Evolutionary conservation across 768 basidiomycete species (phyloP).

Genomic region (Lentinula raphanica): DNA sequence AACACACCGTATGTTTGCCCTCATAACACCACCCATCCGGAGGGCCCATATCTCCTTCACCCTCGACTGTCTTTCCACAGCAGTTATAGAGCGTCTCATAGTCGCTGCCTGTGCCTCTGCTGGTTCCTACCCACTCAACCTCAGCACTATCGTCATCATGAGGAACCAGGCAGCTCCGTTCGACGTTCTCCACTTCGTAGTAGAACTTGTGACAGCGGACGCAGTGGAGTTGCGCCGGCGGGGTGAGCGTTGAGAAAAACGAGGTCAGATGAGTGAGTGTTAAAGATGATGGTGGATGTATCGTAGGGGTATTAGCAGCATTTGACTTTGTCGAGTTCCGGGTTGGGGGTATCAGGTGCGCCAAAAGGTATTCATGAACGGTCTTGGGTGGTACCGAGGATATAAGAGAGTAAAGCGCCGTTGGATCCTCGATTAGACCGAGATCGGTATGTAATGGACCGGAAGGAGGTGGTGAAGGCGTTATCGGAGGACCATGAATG

Average conservation of each 20-base stretch:
- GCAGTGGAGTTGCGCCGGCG: slow-evolving; percentile 69
- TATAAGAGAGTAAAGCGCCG: slow-evolving; percentile 46
- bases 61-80: slow-evolving; percentile 67
- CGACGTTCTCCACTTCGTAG: slow-evolving; percentile 70
- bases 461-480: slow-evolving; percentile 26
- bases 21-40: slow-evolving; percentile 88
- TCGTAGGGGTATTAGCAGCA: not conserved
- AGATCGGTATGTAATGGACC: slow-evolving; percentile 1
- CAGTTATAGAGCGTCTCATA: slow-evolving; percentile 66
- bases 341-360: slow-evolving; percentile 34
- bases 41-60: slow-evolving; percentile 76
- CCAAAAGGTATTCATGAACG: slow-evolving; percentile 56
- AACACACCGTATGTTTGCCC: slow-evolving; percentile 67
- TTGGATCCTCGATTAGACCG: slow-evolving; percentile 30
- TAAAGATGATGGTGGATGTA: slow-evolving; percentile 23
- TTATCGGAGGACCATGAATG: slow-evolving; percentile 31
- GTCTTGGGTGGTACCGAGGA: slow-evolving; percentile 60
- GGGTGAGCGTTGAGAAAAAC: slow-evolving; percentile 59
- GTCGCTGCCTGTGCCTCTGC: slow-evolving; percentile 22
- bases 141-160: slow-evolving; percentile 81
- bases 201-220: slow-evolving; percentile 68
- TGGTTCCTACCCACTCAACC: slow-evolving; percentile 51
- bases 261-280: slow-evolving; percentile 42
- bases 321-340: not conserved
- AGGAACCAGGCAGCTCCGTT: slow-evolving; percentile 60